A percentile compares a stretch with the other conserved stretches of the same genome.
phyloP scores from a whole-genome alignment of 2,329 filamentous ascomycete genomes.

The Chrysoporthe cubensis region DNA sequence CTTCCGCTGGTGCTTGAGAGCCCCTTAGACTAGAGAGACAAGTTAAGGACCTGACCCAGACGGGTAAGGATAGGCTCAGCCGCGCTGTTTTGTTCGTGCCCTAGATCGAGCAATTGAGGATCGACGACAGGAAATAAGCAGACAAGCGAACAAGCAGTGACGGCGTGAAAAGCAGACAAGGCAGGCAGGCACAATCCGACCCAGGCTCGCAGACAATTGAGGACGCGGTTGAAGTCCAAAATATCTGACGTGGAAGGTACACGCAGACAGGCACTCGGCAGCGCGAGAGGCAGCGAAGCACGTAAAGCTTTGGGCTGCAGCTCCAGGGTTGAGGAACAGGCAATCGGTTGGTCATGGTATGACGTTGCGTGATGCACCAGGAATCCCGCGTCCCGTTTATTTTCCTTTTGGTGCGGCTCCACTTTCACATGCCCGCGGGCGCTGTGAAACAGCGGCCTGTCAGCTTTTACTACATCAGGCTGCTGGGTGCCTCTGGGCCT shows the following conservation, averaged over 20 bases:
- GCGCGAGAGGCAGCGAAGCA: no score
- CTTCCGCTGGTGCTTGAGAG: neutral
- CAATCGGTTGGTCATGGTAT: slow-evolving; percentile 4
- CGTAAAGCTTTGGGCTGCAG: no score
- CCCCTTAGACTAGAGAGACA: neutral
- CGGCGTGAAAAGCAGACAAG: neutral
- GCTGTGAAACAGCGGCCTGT: neutral
- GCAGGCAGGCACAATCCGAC: neutral
- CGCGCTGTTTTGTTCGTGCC: neutral
- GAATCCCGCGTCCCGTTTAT: neutral
- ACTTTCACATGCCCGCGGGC: slow-evolving; percentile 25
- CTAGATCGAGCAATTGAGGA: neutral
- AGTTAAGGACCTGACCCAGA: neutral
- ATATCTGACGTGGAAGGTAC: no score
- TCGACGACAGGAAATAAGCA: neutral
- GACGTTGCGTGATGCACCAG: slow-evolving; percentile 9
- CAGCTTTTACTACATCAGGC: neutral
- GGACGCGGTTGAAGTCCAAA: neutral
- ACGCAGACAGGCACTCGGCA: neutral
- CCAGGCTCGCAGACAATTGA: neutral
- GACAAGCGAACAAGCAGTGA: neutral
- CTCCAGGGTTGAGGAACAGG: neutral
- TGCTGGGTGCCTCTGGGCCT: neutral
- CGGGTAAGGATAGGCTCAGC: neutral
- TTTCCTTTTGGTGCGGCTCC: slow-evolving; percentile 5